Percentiles rank a stretch among this genome's conserved stretches.
phyloP scores from a whole-genome alignment of 805 yeast genomes.

The Tetrapisispora fleetii region DNA sequence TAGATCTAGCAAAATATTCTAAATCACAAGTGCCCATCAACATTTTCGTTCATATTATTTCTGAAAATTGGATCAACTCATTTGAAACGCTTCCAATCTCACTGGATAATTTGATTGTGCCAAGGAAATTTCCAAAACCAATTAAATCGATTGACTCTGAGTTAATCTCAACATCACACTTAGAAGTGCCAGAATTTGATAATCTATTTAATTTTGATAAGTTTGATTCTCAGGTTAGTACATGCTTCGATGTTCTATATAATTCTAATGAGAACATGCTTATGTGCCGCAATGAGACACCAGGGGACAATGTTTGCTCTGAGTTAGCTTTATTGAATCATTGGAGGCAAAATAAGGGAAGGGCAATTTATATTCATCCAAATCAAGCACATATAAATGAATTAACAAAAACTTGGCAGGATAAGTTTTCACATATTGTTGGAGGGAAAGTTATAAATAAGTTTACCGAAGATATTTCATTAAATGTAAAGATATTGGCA shows the following conservation, averaged over 20 bases:
- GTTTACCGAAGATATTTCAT: conserved; percentile 41
- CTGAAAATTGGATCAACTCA: conserved; percentile 82
- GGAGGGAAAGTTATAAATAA: conserved; percentile 50
- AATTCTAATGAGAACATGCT: conserved; percentile 49
- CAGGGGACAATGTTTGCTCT: conserved; percentile 63
- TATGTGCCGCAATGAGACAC: conserved; percentile 65
- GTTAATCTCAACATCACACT: conserved; percentile 38
- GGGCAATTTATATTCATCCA: conserved; percentile 67
- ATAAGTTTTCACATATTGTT: conserved; percentile 37
- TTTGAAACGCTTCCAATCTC: conserved; percentile 52
- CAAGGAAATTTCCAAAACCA: conserved; percentile 26
- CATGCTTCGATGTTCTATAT: conserved; percentile 51
- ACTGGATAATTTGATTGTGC: conserved; percentile 16
- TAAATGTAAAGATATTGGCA: conserved; percentile 48
- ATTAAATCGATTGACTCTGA: conserved; percentile 23
- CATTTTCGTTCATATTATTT: conserved; percentile 59
- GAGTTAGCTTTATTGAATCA: conserved; percentile 64
- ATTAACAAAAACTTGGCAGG: conserved; percentile 42
- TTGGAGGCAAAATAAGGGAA: conserved; percentile 61
- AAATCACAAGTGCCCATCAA: conserved; percentile 47
- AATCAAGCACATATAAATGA: conserved; percentile 44
- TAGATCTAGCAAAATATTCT: conserved; percentile 28
- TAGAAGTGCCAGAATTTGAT: conserved; percentile 40
- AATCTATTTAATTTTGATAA: conserved; percentile 36
- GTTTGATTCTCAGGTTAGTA: conserved; percentile 71